Evolutionary conservation across 106 monocot genomes (phyloP).

Genomic region (Triglochin maritima): DNA sequence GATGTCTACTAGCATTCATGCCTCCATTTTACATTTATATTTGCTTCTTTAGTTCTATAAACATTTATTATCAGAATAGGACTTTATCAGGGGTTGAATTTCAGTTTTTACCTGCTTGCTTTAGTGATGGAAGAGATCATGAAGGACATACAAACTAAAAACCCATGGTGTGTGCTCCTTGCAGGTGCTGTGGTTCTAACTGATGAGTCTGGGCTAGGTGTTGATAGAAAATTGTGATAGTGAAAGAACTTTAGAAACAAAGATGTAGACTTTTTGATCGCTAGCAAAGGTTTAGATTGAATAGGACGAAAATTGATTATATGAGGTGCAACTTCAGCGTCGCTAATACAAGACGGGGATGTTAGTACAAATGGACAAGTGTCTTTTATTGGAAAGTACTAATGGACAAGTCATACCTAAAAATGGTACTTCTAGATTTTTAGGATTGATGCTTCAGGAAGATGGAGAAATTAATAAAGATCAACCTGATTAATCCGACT

Average conservation of each 20-base stretch:
- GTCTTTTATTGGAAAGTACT: no score
- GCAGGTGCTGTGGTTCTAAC: background rate
- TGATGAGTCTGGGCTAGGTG: background rate
- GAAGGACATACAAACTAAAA: background rate
- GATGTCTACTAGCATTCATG: no score
- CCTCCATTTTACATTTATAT: background rate
- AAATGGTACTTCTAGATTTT: background rate
- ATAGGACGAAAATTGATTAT: background rate
- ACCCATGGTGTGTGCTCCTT: background rate
- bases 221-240: background rate
- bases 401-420: no score
- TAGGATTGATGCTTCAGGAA: background rate
- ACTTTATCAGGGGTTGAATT: background rate
- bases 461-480: no score
- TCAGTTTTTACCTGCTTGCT: background rate
- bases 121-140: background rate
- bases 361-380: no score
- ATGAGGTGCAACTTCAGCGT: background rate
- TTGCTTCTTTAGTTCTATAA: background rate
- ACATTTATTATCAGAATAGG: background rate
- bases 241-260: background rate
- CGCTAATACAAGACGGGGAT: background rate
- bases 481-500: no score
- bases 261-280: background rate
- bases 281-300: background rate